Evolutionary conservation across 306 rosid genomes (phyloP).

Genomic region (Abrus precatorius): DNA sequence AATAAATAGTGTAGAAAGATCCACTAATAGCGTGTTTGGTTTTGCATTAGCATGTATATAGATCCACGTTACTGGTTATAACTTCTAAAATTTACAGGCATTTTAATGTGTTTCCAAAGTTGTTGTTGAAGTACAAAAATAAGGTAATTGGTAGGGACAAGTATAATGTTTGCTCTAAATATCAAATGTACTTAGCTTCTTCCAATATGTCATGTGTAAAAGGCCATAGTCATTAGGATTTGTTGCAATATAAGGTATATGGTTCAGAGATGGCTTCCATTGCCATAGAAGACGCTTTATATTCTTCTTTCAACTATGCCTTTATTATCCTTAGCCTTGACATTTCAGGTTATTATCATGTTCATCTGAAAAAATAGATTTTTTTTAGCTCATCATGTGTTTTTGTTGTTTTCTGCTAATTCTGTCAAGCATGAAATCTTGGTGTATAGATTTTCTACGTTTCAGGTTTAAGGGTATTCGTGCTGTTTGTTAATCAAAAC

Average conservation of each 20-base stretch:
- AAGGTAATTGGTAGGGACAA: slow-evolving; percentile 19
- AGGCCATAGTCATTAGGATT: not conserved
- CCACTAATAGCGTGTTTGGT: not conserved
- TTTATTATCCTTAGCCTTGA: not conserved
- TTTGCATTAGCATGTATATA: too few relatives aligned
- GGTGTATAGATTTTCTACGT: not conserved
- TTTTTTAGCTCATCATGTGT: not conserved
- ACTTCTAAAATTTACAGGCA: too few relatives aligned
- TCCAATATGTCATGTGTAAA: not conserved
- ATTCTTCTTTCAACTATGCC: not conserved
- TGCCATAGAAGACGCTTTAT: not conserved
- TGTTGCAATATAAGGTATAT: not conserved
- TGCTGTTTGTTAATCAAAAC: too few relatives aligned
- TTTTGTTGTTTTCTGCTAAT: not conserved
- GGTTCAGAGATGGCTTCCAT: not conserved
- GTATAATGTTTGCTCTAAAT: slow-evolving; percentile 13
- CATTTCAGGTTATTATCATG: not conserved
- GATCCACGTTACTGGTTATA: too few relatives aligned
- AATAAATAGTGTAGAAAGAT: slow-evolving; percentile 27
- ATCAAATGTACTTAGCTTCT: slow-evolving; percentile 10
- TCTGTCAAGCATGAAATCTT: not conserved
- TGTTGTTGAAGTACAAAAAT: not conserved
- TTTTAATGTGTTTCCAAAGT: not conserved
- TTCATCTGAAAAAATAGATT: not conserved
- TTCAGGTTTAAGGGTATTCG: not conserved